Evolutionary conservation across 371 early-diverging fungal genomes (phyloP), one percentile per base, ranked within the genome.

Genomic region (Mortierella sp.): DNA sequence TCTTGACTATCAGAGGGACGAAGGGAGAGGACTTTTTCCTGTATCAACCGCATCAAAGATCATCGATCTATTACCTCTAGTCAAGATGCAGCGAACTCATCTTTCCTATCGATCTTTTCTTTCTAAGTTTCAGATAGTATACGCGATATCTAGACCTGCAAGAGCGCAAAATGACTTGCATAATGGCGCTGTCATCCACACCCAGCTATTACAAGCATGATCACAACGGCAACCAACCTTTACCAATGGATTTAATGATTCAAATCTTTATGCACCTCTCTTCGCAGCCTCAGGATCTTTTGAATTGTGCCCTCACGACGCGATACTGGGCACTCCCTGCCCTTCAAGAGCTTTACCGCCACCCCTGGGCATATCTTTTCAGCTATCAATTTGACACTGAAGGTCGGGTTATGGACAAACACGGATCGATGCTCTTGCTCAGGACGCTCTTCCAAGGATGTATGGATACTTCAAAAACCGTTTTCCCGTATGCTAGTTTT

Each of bases 291-390:
- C 71, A 70, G 45, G 80, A 74, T 64, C 67, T 80, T 22, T 57
- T 80, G 5, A 70, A 43, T 54, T 80, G 80, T 49, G 80, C 80
- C 10, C 67, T 80, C 22, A 70, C 75, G 12, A 67, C 70, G 3
- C 64, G 71, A 19, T 42, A 47, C 34, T 80, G 80, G 80, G 31
- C 70, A 19, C 67, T 45, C 32, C 61, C 75, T 2, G 80, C 80
- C 19, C 71, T 80, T 28, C 75, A 80, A 63, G 75, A 74, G 10
- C 75, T 80, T 47, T 80, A 80, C 22, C 80, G 80, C 32, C 75
- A 80, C 22, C 80, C 80, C 8, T 80, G 80, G 80, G 54, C 55
- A n/a, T 80, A 74, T 40, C 65, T 80, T 8, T 80, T 74, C 34
- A 67, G 55, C 29, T 80, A 74, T 62, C 80, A 80, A 28, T 80